A percentile compares a stretch with the other conserved stretches of the same genome.
Conservation (phyloP, 345 rosid genomes). For the Carallia brachiata region DNA sequence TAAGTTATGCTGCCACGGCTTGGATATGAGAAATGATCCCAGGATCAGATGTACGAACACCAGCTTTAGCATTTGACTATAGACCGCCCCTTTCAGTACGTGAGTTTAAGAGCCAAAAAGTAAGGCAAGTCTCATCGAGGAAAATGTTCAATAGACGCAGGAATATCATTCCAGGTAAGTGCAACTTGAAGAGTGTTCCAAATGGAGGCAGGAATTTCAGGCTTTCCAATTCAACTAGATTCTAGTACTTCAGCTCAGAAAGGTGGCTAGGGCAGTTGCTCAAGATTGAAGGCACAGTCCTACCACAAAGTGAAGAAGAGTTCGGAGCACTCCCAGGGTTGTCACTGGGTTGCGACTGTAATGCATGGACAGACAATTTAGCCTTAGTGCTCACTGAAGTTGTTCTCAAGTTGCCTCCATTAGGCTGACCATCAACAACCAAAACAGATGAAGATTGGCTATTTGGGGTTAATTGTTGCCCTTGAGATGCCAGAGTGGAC, state of each 20-base stretch:
- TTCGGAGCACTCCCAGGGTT: constrained; percentile 37
- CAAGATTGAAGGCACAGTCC: constrained; percentile 52
- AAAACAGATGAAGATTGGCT: constrained; percentile 29
- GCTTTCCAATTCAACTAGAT: neutral
- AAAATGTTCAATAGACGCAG: too few species aligned
- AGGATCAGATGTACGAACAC: too few species aligned
- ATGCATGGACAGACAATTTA: constrained; percentile 24
- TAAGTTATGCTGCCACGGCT: too few species aligned
- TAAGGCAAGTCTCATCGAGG: too few species aligned
- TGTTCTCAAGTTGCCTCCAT: constrained; percentile 30
- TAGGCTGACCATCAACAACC: constrained; percentile 29
- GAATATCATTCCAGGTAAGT: too few species aligned
- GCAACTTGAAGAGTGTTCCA: neutral
- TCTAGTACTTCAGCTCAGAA: constrained; percentile 49
- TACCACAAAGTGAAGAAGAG: constrained; percentile 57
- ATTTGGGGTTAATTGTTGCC: constrained; percentile 32
- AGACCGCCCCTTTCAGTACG: too few species aligned
- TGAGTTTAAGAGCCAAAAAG: too few species aligned
- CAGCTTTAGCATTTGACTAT: too few species aligned
- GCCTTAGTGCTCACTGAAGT: constrained; percentile 29
- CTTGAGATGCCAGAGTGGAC: constrained; percentile 22
- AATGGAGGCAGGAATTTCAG: neutral
- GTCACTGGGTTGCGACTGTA: constrained; percentile 34
- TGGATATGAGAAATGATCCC: too few species aligned
- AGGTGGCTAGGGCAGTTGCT: constrained; percentile 46